A percentile compares a stretch with the other conserved stretches of the same genome.
Conservation (phyloP, 345 rosid genomes). For the Populus deltoides region DNA sequence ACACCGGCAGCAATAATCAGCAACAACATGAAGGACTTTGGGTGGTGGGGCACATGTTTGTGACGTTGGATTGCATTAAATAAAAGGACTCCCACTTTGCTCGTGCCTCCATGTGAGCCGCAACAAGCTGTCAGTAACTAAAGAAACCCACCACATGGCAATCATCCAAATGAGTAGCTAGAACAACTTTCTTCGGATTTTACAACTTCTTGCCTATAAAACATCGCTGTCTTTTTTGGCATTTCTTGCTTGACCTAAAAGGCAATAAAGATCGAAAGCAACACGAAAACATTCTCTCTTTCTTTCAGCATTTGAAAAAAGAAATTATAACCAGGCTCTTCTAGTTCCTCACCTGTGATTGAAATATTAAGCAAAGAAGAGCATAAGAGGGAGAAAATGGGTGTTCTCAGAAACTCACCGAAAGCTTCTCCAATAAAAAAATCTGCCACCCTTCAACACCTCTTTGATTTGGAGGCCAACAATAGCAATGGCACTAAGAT, state of each 20-base stretch:
- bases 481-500: background rate
- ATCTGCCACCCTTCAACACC: slow-evolving; percentile 33
- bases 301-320: slow-evolving; percentile 5
- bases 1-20: background rate
- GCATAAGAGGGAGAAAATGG: slow-evolving; percentile 29
- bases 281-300: slow-evolving; percentile 10
- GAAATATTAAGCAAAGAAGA: background rate
- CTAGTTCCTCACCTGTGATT: background rate
- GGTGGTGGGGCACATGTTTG: slow-evolving; percentile 30
- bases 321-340: background rate
- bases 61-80: slow-evolving; percentile 3
- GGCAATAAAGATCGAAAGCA: slow-evolving; percentile 3
- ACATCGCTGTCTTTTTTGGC: slow-evolving; percentile 32
- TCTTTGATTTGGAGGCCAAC: slow-evolving; percentile 40
- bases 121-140: slow-evolving; percentile 14
- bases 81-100: slow-evolving; percentile 12
- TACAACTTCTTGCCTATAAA: slow-evolving; percentile 32
- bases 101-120: slow-evolving; percentile 10
- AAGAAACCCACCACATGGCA: slow-evolving; percentile 31
- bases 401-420: slow-evolving; percentile 31
- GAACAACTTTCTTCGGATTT: slow-evolving; percentile 29
- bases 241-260: slow-evolving; percentile 12
- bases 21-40: background rate
- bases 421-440: slow-evolving; percentile 32
- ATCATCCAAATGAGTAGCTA: slow-evolving; percentile 17